Evolutionary conservation across 495 filamentous ascomycete species (phyloP), one percentile per base, ranked within the genome.

Genomic region (Podospora anserina): DNA sequence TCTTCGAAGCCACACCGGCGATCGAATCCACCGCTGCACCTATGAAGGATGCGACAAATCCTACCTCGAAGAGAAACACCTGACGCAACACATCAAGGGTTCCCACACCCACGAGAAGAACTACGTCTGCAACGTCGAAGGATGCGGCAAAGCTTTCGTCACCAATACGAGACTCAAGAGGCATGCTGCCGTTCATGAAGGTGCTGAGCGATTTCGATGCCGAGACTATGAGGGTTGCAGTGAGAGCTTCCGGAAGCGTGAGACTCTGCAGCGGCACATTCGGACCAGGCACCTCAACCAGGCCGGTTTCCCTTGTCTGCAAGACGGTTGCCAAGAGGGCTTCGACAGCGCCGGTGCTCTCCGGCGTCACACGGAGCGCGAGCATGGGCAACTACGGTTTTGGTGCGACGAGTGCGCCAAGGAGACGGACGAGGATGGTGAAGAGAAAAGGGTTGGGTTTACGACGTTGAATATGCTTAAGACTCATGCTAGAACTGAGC

Each of bases 261-360:
- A 90, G 64, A 97, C 93, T 2, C 85, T 99, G 13, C 88, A 92
- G 71, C 87, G 90, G 19, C 95, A 99, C 77, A 88, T 97, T 62
- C 84, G 86, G 23, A 82, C 84, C 0, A 86, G 84, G 2, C 95
- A 99, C 75, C 81, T 94, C 26, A 82, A 88, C 5, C 76, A 86
- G 67, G 83, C 88, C 23, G 86, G 92, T 1, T 96, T 87, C 69
- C 79, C 83, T 2, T 97, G 94, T 77, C 77, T 80, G n/a, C 78
- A 78, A 26, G 88, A 88, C 7, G 84, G 85, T 5, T 99, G 95
- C 76, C 71, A 80, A 2, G 85, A 84, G 68, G 89, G 86, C 5
- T 97, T 94, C 68, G 88, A 94, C 60, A 90, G 84, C 2, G 83
- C 87, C 7, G 85, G 83, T 1, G 85, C 88, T 64, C 81, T 98